Base-by-base conservation (phyloP, 176 grass and related monocot genomes). In the Eragrostis nindensis region DNA sequence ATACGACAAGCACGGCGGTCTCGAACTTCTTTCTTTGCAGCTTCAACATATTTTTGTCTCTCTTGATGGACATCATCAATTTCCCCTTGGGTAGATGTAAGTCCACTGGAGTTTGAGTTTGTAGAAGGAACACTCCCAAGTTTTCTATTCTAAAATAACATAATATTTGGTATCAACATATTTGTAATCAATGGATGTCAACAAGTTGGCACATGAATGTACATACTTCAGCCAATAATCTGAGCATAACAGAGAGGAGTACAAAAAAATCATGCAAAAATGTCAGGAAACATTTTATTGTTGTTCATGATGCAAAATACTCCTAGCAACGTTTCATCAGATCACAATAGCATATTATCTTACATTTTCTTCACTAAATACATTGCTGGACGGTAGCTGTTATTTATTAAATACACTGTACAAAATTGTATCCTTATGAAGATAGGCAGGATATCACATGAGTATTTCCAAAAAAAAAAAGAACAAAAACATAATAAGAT, bases 11-110 rank as follows among this genome's bases (percentile, higher is more conserved):
- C 49, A 41, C 93, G 97, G 24, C 97, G 93, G 40, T 86, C 85
- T 81, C 97, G 79, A 14, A 99, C 89, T 84, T 86, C 82, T 53
- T 86, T 78, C 76, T 99, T 99, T 75, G 93, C 96, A 27, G 63
- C 83, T 73, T 93, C 93, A 62, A 90, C 81, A 67, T 74, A 77
- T 66, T 99, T 88, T 70, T 90, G 83, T 76, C 87, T 99, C 30
- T 85, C 90, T 83, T 92, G 79, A 73, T 85, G 44, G 36, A 11
- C 79, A 59, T 77, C 82, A 50, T 88, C 70, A 36, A 78, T 75
- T 74, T 88, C 86, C 67, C 4, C 80, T 80, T 55, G 69, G 55
- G 75, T 80, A 48, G 78, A 60, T 66, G 73, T 71, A 70, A 73
- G 44, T 63, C 76, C 73, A 11, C 65, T 84, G 45, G 80, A 73